A percentile compares a stretch with the other conserved stretches of the same genome.
phyloP scores from a whole-genome alignment of 129 eudicot species.

The Artemisia argyi region DNA sequence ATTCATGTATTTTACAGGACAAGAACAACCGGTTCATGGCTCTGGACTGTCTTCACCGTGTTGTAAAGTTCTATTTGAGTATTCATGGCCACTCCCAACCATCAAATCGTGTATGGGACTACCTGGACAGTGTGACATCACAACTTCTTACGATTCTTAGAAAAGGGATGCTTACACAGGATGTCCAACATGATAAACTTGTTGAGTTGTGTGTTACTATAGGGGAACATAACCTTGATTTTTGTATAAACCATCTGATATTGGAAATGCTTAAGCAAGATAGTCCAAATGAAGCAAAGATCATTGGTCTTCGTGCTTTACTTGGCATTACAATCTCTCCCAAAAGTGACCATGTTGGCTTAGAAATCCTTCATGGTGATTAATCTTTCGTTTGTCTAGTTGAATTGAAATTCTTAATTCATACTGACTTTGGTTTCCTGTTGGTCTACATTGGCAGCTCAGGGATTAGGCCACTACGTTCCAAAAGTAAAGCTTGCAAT shows the following conservation, averaged over 20 bases:
- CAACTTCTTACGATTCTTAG: slow-evolving; percentile 74
- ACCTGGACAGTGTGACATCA: slow-evolving; percentile 87
- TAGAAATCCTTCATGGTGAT: slow-evolving; percentile 85
- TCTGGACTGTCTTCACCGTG: slow-evolving; percentile 83
- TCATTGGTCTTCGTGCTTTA: slow-evolving; percentile 86
- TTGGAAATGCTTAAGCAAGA: slow-evolving; percentile 92
- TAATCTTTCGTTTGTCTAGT: neutral
- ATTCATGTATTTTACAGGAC: slow-evolving; percentile 56
- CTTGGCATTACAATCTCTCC: slow-evolving; percentile 78
- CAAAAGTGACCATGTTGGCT: slow-evolving; percentile 68
- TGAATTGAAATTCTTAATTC: neutral
- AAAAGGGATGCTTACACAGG: slow-evolving; percentile 92
- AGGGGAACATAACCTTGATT: slow-evolving; percentile 88
- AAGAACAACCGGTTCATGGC: slow-evolving; percentile 93
- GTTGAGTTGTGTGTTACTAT: slow-evolving; percentile 87
- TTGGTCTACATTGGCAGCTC: slow-evolving; percentile 57
- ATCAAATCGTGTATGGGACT: slow-evolving; percentile 92
- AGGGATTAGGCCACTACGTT: slow-evolving; percentile 74
- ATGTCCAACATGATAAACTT: slow-evolving; percentile 89
- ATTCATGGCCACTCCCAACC: slow-evolving; percentile 82
- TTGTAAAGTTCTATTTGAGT: slow-evolving; percentile 71
- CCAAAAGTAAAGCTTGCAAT: slow-evolving; percentile 90
- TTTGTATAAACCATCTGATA: slow-evolving; percentile 84
- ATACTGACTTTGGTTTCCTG: neutral
- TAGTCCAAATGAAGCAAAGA: slow-evolving; percentile 85